Percentiles rank a stretch among this genome's conserved stretches.
Evolutionary conservation across 305 asterid genomes (phyloP).

Genomic region (Solanum hybrid): DNA sequence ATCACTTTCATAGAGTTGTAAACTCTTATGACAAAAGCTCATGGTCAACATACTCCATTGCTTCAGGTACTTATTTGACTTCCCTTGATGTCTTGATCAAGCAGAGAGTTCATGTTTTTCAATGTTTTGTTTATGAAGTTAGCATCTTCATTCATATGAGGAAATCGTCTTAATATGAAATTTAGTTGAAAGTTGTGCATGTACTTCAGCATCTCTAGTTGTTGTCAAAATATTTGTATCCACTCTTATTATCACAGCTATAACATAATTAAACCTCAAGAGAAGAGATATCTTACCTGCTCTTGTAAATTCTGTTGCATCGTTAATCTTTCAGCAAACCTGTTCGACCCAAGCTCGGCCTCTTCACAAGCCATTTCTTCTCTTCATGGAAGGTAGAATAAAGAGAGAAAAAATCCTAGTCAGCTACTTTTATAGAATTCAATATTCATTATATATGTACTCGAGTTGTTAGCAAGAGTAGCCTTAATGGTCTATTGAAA

Average conservation of each 20-base stretch:
- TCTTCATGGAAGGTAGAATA: constrained; percentile 31
- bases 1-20: not conserved
- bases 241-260: not conserved
- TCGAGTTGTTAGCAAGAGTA: not conserved
- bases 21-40: not conserved
- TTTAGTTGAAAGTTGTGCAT: constrained; percentile 45
- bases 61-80: not conserved
- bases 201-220: constrained; percentile 75
- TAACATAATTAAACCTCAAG: not conserved
- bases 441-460: not conserved
- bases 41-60: not conserved
- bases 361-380: constrained; percentile 93
- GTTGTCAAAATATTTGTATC: constrained; percentile 27
- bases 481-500: not conserved
- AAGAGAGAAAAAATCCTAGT: not conserved
- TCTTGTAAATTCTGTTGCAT: constrained; percentile 50
- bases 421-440: not conserved
- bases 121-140: not conserved
- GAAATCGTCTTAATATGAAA: not conserved
- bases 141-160: not conserved
- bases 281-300: constrained; percentile 30
- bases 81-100: not conserved
- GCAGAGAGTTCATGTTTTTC: not conserved
- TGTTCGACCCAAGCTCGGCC: constrained; percentile 80
- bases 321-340: constrained; percentile 47